Evolutionary conservation across 192 early-diverging fungal genomes (phyloP).

Genomic region (Entophlyctis helioformis): DNA sequence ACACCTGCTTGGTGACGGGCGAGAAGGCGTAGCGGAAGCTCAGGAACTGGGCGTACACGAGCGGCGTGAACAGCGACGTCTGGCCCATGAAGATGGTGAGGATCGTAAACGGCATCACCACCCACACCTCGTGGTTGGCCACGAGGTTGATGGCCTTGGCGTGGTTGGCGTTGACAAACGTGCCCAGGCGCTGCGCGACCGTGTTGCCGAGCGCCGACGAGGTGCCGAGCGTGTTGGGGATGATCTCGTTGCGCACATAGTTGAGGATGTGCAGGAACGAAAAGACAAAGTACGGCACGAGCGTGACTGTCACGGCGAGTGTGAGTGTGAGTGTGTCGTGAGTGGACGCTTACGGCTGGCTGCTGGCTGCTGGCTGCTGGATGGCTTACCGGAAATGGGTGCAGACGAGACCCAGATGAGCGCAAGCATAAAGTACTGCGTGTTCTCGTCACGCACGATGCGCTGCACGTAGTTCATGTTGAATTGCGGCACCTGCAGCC

Average conservation of each 20-base stretch:
- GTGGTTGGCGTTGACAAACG: conserved; percentile 40
- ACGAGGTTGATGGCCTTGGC: conserved; percentile 46
- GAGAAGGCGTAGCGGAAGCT: conserved; percentile 59
- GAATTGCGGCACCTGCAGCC: conserved; percentile 44
- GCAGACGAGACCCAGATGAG: conserved; percentile 57
- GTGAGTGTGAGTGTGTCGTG: neutral
- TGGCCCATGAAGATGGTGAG: conserved; percentile 27
- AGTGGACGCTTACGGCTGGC: too few relatives aligned
- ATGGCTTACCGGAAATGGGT: conserved; percentile 61
- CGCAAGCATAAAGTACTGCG: conserved; percentile 60
- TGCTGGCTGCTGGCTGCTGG: too few relatives aligned
- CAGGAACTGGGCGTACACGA: conserved; percentile 61
- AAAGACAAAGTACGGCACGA: conserved; percentile 63
- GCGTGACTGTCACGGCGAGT: conserved; percentile 36
- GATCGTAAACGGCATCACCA: conserved; percentile 51
- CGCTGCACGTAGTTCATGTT: conserved; percentile 43
- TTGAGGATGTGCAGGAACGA: conserved; percentile 64
- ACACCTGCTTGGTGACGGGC: conserved; percentile 24
- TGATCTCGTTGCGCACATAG: conserved; percentile 53
- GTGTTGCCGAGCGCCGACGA: conserved; percentile 27
- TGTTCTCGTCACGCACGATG: conserved; percentile 64
- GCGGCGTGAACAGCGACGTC: conserved; percentile 39
- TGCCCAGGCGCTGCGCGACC: conserved; percentile 38
- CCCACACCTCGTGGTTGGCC: conserved; percentile 55
- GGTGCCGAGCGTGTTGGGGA: conserved; percentile 41